A percentile compares a stretch with the other conserved stretches of the same genome.
phyloP scores from a whole-genome alignment of 495 filamentous ascomycete species.

The Aspergillus sclerotiicarbonarius region DNA sequence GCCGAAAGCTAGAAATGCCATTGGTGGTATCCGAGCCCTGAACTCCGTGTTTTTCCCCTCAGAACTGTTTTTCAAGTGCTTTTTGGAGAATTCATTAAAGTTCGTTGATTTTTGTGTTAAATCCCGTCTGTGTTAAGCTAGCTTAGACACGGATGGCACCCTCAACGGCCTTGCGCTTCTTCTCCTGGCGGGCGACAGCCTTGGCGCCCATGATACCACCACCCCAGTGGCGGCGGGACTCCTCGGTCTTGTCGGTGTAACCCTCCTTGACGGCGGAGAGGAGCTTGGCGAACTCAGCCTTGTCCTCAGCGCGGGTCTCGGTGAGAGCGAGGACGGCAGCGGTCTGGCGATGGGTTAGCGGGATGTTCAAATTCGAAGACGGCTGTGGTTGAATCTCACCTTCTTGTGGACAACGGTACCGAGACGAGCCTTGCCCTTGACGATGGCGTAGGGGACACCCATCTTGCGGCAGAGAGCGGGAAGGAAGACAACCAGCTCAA shows the following conservation, averaged over 20 bases:
- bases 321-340: constrained; percentile 94
- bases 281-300: constrained; percentile 94
- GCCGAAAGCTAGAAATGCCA: constrained; percentile 33
- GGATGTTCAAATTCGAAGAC: not conserved
- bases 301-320: constrained; percentile 96
- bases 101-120: not conserved
- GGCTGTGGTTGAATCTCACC: constrained; percentile 42
- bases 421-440: constrained; percentile 99
- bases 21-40: constrained; percentile 22
- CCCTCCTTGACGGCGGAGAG: constrained; percentile 96
- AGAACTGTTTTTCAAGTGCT: not conserved
- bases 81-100: not conserved
- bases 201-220: constrained; percentile 99
- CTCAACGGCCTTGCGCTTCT: constrained; percentile 95
- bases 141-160: constrained; percentile 91
- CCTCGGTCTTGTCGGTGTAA: constrained; percentile 94
- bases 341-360: constrained; percentile 54
- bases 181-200: constrained; percentile 87
- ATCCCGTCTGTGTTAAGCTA: constrained; percentile 8
- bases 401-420: constrained; percentile 99
- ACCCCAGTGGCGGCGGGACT: constrained; percentile 92
- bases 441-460: constrained; percentile 98
- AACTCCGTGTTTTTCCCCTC: not conserved
- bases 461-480: constrained; percentile 99
- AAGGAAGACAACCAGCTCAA: constrained; percentile 98